Conservation (phyloP, 371 early-diverging fungal genomes). For the Mucor circinelloides region DNA sequence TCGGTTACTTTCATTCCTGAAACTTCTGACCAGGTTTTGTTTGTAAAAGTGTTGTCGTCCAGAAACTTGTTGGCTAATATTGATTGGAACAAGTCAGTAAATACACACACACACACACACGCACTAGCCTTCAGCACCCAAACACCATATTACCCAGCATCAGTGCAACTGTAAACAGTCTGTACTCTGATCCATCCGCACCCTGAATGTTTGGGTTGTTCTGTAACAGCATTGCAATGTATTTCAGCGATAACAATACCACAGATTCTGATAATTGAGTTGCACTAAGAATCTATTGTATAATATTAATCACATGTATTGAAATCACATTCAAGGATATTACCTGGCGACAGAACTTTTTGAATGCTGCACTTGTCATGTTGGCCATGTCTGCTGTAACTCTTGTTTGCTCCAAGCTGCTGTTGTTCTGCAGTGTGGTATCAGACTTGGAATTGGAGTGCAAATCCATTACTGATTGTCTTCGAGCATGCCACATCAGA, state of each 20-base stretch:
- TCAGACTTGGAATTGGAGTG: slow-evolving; percentile 27
- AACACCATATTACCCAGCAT: slow-evolving; percentile 50
- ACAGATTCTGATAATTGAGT: slow-evolving; percentile 69
- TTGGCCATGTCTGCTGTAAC: slow-evolving; percentile 35
- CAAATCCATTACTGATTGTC: slow-evolving; percentile 40
- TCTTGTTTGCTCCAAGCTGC: slow-evolving; percentile 20
- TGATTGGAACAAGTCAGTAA: background rate
- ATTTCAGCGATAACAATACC: slow-evolving; percentile 60
- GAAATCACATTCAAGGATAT: background rate
- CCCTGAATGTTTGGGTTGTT: slow-evolving; percentile 64
- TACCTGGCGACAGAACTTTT: slow-evolving; percentile 59
- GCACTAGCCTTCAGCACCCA: no score
- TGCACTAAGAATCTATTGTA: slow-evolving; percentile 49
- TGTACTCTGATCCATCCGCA: slow-evolving; percentile 74
- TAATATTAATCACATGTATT: background rate
- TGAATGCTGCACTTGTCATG: slow-evolving; percentile 52
- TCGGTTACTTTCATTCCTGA: slow-evolving; percentile 64
- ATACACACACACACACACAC: no score
- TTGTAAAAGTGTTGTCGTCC: slow-evolving; percentile 71
- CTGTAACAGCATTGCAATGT: slow-evolving; percentile 61
- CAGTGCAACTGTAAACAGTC: slow-evolving; percentile 78
- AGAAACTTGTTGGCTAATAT: slow-evolving; percentile 63
- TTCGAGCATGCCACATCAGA: slow-evolving; percentile 62
- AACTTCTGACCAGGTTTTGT: slow-evolving; percentile 72
- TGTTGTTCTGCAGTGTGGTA: background rate